A percentile compares a stretch with the other conserved stretches of the same genome.
Conservation (phyloP, 371 early-diverging fungal genomes). For the Nematocida sp. region DNA sequence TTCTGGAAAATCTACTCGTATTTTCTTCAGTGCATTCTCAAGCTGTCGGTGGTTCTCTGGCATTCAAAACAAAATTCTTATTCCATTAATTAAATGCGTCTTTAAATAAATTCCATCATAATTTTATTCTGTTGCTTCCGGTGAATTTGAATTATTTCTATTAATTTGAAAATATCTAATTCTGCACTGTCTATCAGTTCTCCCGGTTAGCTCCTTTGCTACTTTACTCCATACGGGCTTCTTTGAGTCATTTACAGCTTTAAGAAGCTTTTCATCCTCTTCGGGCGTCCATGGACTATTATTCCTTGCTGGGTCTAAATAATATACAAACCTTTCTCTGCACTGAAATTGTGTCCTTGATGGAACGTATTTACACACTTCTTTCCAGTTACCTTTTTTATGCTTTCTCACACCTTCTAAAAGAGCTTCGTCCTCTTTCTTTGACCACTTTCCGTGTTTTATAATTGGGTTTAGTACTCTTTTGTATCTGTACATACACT, state of each 20-base stretch:
- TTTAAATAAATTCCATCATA: background rate
- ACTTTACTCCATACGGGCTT: conserved; percentile 20
- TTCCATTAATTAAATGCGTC: conserved; percentile 3
- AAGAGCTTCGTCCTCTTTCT: conserved; percentile 53
- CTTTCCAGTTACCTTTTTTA: conserved; percentile 53
- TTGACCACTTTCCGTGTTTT: conserved; percentile 71
- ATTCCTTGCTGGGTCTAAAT: conserved; percentile 38
- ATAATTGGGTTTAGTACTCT: conserved; percentile 75
- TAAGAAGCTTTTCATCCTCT: conserved; percentile 37
- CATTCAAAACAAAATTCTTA: conserved; percentile 37
- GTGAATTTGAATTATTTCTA: background rate
- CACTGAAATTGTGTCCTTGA: conserved; percentile 55
- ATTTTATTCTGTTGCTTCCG: background rate
- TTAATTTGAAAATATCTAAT: conserved; percentile 21
- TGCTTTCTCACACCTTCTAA: conserved; percentile 12
- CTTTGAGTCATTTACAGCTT: background rate
- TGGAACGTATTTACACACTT: conserved; percentile 33
- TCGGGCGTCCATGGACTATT: conserved; percentile 34
- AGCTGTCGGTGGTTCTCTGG: background rate
- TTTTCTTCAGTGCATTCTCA: conserved; percentile 45
- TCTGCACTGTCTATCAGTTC: conserved; percentile 49
- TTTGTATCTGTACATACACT: conserved; percentile 79
- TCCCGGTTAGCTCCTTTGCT: background rate
- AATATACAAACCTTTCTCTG: conserved; percentile 55
- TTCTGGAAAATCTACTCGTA: conserved; percentile 36